Evolutionary conservation across 2,329 filamentous ascomycete species (phyloP).

Genomic region (Colletotrichum australisinense): DNA sequence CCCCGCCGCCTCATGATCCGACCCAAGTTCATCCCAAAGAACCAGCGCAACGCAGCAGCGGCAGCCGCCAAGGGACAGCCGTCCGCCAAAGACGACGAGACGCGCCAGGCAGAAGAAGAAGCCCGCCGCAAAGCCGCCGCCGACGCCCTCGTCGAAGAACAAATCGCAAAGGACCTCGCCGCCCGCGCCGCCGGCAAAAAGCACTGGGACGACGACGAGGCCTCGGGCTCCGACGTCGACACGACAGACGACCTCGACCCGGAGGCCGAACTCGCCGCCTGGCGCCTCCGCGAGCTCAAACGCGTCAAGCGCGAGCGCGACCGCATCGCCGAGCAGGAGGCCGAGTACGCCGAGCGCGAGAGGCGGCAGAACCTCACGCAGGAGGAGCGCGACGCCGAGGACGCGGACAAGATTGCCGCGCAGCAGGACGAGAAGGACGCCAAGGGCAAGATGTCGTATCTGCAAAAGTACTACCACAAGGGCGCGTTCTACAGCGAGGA

Average conservation of each 20-base stretch:
- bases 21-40: slow-evolving; percentile 73
- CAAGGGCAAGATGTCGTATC: slow-evolving; percentile 85
- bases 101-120: slow-evolving; percentile 64
- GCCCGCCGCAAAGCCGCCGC: slow-evolving; percentile 76
- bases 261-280: slow-evolving; percentile 88
- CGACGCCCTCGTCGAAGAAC: slow-evolving; percentile 86
- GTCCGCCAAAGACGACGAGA: slow-evolving; percentile 46
- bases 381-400: slow-evolving; percentile 88
- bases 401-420: slow-evolving; percentile 78
- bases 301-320: slow-evolving; percentile 89
- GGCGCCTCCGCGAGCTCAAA: slow-evolving; percentile 92
- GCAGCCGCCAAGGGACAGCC: slow-evolving; percentile 39
- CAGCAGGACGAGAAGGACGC: slow-evolving; percentile 84
- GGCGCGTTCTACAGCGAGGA: slow-evolving; percentile 95
- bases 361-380: slow-evolving; percentile 86
- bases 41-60: slow-evolving; percentile 54
- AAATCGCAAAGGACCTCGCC: slow-evolving; percentile 84
- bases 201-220: slow-evolving; percentile 83
- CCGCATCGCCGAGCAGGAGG: slow-evolving; percentile 84
- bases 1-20: slow-evolving; percentile 69
- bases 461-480: slow-evolving; percentile 98
- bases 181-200: slow-evolving; percentile 81
- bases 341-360: slow-evolving; percentile 89
- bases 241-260: slow-evolving; percentile 90
- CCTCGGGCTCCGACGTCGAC: slow-evolving; percentile 78